These are phyloP conservation scores for Aspergillus fischeri DNA, from an alignment of 2,329 filamentous ascomycete genomes.

Conservation along the genomic window DNA sequence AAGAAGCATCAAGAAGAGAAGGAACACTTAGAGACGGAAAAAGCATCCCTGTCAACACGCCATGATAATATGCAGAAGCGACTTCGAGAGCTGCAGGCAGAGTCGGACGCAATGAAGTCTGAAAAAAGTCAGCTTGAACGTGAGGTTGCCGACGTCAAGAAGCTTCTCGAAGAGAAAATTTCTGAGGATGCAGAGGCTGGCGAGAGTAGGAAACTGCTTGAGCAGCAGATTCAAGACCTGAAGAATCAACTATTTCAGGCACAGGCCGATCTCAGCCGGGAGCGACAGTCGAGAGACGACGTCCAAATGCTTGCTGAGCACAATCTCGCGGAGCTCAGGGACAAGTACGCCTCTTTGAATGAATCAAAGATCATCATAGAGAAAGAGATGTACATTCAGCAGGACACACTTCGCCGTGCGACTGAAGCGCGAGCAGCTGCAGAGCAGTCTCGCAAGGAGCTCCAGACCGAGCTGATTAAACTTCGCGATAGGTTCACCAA, in stretches of 20 bases:
- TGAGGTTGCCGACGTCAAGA: conserved; percentile 84
- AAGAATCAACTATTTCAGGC: conserved; percentile 80
- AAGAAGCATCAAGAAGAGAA: conserved; percentile 79
- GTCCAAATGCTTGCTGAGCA: conserved; percentile 87
- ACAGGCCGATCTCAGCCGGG: conserved; percentile 83
- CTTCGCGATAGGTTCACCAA: conserved; percentile 79
- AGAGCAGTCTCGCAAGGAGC: conserved; percentile 84
- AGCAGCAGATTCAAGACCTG: conserved; percentile 80
- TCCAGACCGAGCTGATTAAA: conserved; percentile 77
- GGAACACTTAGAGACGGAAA: conserved; percentile 73
- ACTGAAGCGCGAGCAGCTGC: conserved; percentile 75
- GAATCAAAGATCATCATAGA: conserved; percentile 96
- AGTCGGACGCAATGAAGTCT: conserved; percentile 79
- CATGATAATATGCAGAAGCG: conserved; percentile 74
- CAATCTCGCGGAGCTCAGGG: conserved; percentile 74
- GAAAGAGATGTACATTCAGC: conserved; percentile 94
- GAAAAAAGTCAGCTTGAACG: conserved; percentile 81
- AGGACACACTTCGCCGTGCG: conserved; percentile 82
- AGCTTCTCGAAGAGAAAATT: conserved; percentile 78
- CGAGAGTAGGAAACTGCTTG: conserved; percentile 75
- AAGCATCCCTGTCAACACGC: conserved; percentile 63
- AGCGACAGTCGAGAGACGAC: conserved; percentile 90
- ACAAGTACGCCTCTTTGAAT: conserved; percentile 81
- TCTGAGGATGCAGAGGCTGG: conserved; percentile 84
- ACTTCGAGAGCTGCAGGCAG: conserved; percentile 79